Conservation (phyloP, 2,329 filamentous ascomycete species). For the Xylaria sp. region DNA sequence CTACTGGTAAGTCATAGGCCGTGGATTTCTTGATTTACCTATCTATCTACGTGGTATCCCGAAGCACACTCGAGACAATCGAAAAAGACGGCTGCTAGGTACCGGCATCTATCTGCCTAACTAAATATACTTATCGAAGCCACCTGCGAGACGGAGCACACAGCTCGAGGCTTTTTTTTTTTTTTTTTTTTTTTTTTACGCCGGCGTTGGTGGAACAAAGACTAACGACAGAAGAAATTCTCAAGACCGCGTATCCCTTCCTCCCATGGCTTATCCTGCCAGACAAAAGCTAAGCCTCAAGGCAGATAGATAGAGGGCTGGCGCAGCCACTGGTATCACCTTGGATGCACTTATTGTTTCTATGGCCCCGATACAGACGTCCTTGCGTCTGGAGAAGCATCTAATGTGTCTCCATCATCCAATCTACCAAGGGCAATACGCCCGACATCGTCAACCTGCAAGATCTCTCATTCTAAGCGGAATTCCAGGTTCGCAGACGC, state of each 20-base stretch:
- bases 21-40: not conserved
- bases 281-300: not conserved
- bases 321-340: too few relatives aligned
- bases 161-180: too few relatives aligned
- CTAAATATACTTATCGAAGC: not conserved
- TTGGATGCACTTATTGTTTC: too few relatives aligned
- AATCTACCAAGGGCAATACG: too few relatives aligned
- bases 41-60: slow-evolving; percentile 1
- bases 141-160: not conserved
- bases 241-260: not conserved
- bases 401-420: too few relatives aligned
- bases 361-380: too few relatives aligned
- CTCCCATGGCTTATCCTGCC: not conserved
- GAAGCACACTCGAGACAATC: not conserved
- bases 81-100: too few relatives aligned
- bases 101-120: not conserved
- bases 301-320: not conserved
- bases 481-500: not conserved
- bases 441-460: not conserved
- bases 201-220: not conserved
- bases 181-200: too few relatives aligned
- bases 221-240: not conserved
- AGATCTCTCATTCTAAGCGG: not conserved
- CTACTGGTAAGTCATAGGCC: not conserved
- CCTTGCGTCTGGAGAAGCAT: too few relatives aligned